Evolutionary conservation across 768 basidiomycete genomes (phyloP).

Genomic region (Rhizopogon vinicolor): DNA sequence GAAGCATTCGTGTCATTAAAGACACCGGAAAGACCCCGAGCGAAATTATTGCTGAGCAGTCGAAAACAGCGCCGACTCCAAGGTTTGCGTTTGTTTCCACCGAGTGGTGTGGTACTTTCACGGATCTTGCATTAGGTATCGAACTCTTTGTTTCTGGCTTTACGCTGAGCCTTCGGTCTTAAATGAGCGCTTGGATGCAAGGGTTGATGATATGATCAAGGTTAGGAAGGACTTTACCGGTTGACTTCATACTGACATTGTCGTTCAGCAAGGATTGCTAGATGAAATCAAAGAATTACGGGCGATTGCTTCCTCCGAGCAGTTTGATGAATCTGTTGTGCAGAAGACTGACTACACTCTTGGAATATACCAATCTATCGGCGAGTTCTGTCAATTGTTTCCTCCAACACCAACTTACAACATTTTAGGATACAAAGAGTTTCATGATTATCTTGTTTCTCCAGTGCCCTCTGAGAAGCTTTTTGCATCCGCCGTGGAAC

Average conservation of each 20-base stretch:
- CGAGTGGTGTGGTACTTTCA: background rate
- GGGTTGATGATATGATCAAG: constrained; percentile 89
- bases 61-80: constrained; percentile 37
- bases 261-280: constrained; percentile 65
- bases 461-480: constrained; percentile 32
- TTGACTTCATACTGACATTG: constrained; percentile 1
- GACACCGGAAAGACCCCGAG: constrained; percentile 62
- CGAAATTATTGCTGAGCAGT: constrained; percentile 64
- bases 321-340: background rate
- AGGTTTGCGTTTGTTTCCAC: constrained; percentile 35
- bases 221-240: constrained; percentile 31
- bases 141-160: constrained; percentile 87
- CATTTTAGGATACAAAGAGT: constrained; percentile 84
- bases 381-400: constrained; percentile 32
- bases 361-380: constrained; percentile 94
- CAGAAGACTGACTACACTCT: constrained; percentile 55
- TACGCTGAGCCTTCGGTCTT: constrained; percentile 66
- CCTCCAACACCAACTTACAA: constrained; percentile 5
- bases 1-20: constrained; percentile 74
- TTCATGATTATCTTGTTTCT: constrained; percentile 59
- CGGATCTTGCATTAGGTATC: constrained; percentile 51
- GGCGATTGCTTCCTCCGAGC: constrained; percentile 11
- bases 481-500: constrained; percentile 58
- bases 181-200: constrained; percentile 62
- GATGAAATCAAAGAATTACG: constrained; percentile 67